Evolutionary conservation across 2,329 filamentous ascomycete genomes (phyloP), one percentile per base, ranked within the genome.

Genomic region (Sphaerulina populicola): DNA sequence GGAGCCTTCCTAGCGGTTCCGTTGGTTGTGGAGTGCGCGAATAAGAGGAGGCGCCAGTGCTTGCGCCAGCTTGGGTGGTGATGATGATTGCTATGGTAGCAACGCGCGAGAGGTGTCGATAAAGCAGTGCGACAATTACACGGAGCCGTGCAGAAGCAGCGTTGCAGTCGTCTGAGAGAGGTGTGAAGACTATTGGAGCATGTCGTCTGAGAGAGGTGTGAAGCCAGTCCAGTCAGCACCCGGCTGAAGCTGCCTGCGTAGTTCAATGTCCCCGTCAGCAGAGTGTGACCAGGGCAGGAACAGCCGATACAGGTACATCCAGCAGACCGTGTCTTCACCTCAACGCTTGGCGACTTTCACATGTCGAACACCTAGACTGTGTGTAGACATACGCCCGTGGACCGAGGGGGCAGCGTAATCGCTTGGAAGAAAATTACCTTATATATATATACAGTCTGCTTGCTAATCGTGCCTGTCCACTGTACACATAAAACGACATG

Each of bases 401-500:
- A 30, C 46, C 46, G 38, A 48, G 38, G 30, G 18, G 5, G 15
- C 8, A 27, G 9, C 4, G 15, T 10, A 23, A 35, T 35, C 4
- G 9, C 36, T 39, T 39, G 38, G 33, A 27, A 43, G 4, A 39
- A 10, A 47, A 42, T 40, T 18, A n/a, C n/a, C n/a, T 39, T 38
- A 33, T 27, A 36, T 37, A 11, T 39, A n/a, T n/a, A n/a, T n/a
- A n/a, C n/a, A n/a, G n/a, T n/a, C n/a, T n/a, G 37, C 36, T 30
- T 15, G 33, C 31, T n/a, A 35, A 35, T 9, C 5, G 18, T 38
- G n/a, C 21, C 23, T 12, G 18, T 44, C 30, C 36, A n/a, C 10
- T 14, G 14, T 27, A 14, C 30, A 23, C 11, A 40, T 33, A 8
- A 44, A 11, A 18, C 36, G 44, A 18, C 29, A 60, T 60, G 57